phyloP scores from a whole-genome alignment of 2,329 filamentous ascomycete species.

The Parastagonospora nodorum region DNA sequence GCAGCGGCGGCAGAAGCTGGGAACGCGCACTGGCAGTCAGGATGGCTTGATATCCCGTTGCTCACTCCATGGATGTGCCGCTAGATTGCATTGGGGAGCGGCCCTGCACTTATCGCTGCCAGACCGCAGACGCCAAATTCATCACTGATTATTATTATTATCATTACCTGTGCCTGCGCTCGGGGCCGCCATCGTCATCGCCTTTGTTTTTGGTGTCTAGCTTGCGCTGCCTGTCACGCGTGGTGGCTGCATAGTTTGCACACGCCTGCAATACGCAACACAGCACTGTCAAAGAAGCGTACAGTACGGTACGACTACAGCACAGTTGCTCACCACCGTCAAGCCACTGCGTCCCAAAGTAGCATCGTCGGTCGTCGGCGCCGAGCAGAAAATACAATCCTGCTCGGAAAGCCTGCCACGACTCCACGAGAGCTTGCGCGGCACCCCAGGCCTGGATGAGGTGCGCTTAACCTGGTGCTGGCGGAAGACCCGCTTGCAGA shows the following conservation, averaged over 20 bases:
- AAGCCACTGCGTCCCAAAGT: not conserved
- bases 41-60: conserved; percentile 19
- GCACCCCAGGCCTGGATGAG: conserved; percentile 14
- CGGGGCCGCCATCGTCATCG: conserved; percentile 18
- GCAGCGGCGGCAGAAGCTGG: conserved; percentile 5
- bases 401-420: conserved; percentile 1
- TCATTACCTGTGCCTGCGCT: not conserved
- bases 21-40: conserved; percentile 9
- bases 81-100: conserved; percentile 21
- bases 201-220: conserved; percentile 16
- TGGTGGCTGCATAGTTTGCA: not conserved
- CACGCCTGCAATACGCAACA: not conserved
- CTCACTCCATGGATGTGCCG: conserved; percentile 12
- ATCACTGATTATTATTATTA: conserved; percentile 22
- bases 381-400: not conserved
- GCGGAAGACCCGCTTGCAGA: not conserved
- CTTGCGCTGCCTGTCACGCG: not conserved
- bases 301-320: not conserved
- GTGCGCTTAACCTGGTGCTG: conserved; percentile 11
- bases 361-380: not conserved
- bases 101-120: conserved; percentile 26
- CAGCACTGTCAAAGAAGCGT: not conserved
- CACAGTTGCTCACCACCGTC: not conserved
- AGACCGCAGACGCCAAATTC: conserved; percentile 13
- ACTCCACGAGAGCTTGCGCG: conserved; percentile 13